Evolutionary conservation across 164 flowering plant genomes (phyloP).

Genomic region (Magnolia officinalis): DNA sequence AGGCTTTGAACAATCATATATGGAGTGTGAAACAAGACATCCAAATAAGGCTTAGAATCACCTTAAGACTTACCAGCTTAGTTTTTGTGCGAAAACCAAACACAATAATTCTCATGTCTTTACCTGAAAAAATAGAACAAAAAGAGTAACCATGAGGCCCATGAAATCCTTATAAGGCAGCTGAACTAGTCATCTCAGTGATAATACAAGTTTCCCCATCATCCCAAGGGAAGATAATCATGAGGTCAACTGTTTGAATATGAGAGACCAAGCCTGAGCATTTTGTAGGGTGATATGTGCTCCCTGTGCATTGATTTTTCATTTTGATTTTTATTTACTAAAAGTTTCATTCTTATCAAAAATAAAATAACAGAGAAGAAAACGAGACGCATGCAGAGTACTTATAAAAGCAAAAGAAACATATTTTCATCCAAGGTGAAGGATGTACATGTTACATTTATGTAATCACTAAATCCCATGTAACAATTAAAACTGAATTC

Average conservation of each 20-base stretch:
- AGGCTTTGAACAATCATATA: not conserved
- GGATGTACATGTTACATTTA: too few species aligned
- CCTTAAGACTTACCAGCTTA: slow-evolving; percentile 53
- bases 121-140: slow-evolving; percentile 53
- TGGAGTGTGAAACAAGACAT: not conserved
- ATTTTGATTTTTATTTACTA: not conserved
- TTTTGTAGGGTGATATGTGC: too few species aligned
- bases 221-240: not conserved
- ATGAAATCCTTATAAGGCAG: not conserved
- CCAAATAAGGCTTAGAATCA: not conserved
- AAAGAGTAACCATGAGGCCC: not conserved
- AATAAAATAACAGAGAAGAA: too few species aligned
- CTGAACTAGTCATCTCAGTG: not conserved
- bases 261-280: too few species aligned
- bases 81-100: slow-evolving; percentile 87
- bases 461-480: too few species aligned
- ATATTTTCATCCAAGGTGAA: too few species aligned
- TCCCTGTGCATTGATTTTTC: too few species aligned
- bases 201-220: not conserved
- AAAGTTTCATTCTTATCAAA: not conserved
- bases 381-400: too few species aligned
- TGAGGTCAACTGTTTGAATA: too few species aligned
- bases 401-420: too few species aligned
- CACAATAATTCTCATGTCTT: slow-evolving; percentile 91
- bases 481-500: too few species aligned